Conservation (phyloP, 176 grass and related monocot species). For the Aechmea fasciata region DNA sequence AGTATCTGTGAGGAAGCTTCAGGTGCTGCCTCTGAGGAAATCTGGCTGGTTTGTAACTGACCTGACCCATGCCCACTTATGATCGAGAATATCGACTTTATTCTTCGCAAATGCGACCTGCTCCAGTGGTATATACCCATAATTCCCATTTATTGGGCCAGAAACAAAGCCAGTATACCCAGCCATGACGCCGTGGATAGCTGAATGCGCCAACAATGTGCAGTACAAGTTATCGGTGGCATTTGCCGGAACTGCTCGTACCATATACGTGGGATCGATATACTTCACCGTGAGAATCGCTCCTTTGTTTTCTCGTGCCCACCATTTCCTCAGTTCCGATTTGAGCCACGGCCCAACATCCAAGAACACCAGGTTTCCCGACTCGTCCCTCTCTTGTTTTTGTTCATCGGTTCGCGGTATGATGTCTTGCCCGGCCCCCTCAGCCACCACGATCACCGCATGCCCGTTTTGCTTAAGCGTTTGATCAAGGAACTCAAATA, state of each 20-base stretch:
- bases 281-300: conserved; percentile 90
- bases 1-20: no score
- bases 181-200: conserved; percentile 71
- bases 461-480: conserved; percentile 63
- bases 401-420: conserved; percentile 44
- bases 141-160: conserved; percentile 62
- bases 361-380: conserved; percentile 57
- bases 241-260: conserved; percentile 71
- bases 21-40: conserved; percentile 25
- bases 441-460: conserved; percentile 65
- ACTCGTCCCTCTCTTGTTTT: conserved; percentile 56
- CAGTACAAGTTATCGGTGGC: conserved; percentile 72
- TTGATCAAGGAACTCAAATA: conserved; percentile 62
- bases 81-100: conserved; percentile 57
- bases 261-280: conserved; percentile 93
- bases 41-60: conserved; percentile 68
- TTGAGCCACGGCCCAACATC: conserved; percentile 70
- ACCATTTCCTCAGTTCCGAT: conserved; percentile 64
- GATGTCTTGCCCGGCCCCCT: conserved; percentile 79
- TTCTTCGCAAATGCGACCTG: conserved; percentile 59
- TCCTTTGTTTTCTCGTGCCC: conserved; percentile 42
- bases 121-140: conserved; percentile 71
- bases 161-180: conserved; percentile 64
- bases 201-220: conserved; percentile 75
- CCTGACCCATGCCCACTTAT: conserved; percentile 83